phyloP scores from a whole-genome alignment of 2,329 filamentous ascomycete genomes.

The Nigrospora osmanthi region DNA sequence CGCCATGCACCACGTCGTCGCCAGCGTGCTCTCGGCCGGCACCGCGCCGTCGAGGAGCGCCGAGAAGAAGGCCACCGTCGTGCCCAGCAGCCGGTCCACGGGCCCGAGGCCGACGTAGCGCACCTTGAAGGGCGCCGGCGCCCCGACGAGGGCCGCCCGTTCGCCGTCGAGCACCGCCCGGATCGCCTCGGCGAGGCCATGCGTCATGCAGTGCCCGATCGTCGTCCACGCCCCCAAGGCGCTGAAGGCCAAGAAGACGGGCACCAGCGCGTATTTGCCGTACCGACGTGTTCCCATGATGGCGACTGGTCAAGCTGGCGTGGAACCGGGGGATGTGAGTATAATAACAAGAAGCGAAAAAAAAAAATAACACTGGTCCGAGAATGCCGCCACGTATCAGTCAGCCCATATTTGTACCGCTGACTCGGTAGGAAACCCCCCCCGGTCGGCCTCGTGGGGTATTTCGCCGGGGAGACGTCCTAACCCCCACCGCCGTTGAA shows the following conservation, averaged over 20 bases:
- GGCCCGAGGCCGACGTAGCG: constrained; percentile 10
- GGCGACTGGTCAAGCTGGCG: no score
- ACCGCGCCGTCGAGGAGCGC: constrained; percentile 16
- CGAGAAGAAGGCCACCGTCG: constrained; percentile 20
- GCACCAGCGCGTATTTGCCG: constrained; percentile 8
- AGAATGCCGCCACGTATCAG: no score
- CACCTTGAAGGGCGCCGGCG: constrained; percentile 12
- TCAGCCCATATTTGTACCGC: no score
- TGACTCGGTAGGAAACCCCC: no score
- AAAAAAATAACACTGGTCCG: no score
- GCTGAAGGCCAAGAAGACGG: constrained; percentile 13
- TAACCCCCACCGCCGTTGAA: no score
- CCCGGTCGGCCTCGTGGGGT: no score
- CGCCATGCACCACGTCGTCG: constrained; percentile 17
- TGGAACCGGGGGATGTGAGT: no score
- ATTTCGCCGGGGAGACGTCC: no score
- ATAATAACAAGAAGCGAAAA: no score
- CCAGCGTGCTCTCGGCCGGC: constrained; percentile 10
- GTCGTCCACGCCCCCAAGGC: constrained; percentile 13
- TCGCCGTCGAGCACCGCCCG: constrained; percentile 2
- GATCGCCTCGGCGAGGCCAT: constrained; percentile 9
- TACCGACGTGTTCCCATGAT: neutral
- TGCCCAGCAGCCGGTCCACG: constrained; percentile 11
- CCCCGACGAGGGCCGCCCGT: constrained; percentile 6
- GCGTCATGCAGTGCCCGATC: constrained; percentile 5